Conservation (phyloP, 192 early-diverging fungal species). For the Fimicolochytrium jonesii region DNA sequence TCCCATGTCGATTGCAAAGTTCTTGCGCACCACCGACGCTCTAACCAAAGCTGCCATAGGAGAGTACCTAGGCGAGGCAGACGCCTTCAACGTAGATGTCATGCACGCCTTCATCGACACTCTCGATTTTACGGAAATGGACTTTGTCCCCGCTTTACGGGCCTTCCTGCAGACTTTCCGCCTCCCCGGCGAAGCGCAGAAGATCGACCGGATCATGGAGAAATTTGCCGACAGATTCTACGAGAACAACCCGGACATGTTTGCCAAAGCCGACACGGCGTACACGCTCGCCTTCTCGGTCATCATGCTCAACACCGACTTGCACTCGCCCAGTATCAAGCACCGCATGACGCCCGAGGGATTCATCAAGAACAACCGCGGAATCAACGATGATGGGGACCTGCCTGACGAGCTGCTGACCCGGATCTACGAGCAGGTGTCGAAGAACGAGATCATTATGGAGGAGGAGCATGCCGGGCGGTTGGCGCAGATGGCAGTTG, state of each 20-base stretch:
- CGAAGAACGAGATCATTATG: constrained; percentile 83
- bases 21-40: constrained; percentile 38
- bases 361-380: constrained; percentile 66
- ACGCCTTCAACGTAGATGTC: constrained; percentile 46
- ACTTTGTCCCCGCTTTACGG: constrained; percentile 54
- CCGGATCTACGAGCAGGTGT: constrained; percentile 78
- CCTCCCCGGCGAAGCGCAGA: constrained; percentile 62
- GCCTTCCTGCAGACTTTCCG: constrained; percentile 57
- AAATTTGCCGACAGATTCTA: constrained; percentile 66
- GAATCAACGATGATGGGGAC: constrained; percentile 83
- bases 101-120: constrained; percentile 60
- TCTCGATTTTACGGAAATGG: constrained; percentile 49
- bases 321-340: constrained; percentile 55
- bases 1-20: constrained; percentile 39
- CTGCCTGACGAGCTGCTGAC: constrained; percentile 68
- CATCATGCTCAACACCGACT: constrained; percentile 65
- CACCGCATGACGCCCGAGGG: constrained; percentile 54
- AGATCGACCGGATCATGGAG: constrained; percentile 65
- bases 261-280: constrained; percentile 60
- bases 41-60: constrained; percentile 56
- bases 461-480: constrained; percentile 77
- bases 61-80: constrained; percentile 55
- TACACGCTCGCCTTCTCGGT: constrained; percentile 60
- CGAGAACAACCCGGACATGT: constrained; percentile 55
- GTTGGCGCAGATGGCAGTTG: constrained; percentile 49